Percentiles rank a stretch among this genome's conserved stretches.
Evolutionary conservation across 306 rosid species (phyloP).

Genomic region (Coriaria nepalensis): DNA sequence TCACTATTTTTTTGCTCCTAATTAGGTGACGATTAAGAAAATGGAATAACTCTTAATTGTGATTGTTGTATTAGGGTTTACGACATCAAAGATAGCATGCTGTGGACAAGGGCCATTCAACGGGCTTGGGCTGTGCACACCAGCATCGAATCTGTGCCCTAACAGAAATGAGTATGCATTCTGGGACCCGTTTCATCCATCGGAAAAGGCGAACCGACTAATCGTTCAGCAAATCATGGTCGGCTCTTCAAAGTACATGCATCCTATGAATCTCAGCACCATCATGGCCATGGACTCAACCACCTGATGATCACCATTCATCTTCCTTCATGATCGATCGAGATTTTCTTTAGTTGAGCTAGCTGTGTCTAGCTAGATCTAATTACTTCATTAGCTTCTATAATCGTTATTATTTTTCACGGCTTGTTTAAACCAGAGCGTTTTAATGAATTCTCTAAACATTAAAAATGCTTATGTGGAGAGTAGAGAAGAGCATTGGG

Average conservation of each 20-base stretch:
- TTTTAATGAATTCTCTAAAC: no score
- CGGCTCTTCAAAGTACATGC: conserved; percentile 27
- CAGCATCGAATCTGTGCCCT: conserved; percentile 28
- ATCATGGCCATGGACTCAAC: conserved; percentile 34
- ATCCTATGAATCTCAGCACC: conserved; percentile 47
- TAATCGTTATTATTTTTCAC: no score
- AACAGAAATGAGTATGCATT: conserved; percentile 27
- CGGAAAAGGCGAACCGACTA: conserved; percentile 32
- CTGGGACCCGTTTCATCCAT: conserved; percentile 53
- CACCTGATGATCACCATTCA: conserved; percentile 4
- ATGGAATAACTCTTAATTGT: not conserved
- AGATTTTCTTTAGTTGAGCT: no score
- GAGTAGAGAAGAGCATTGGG: no score
- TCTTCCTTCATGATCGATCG: no score
- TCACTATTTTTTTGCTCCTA: no score
- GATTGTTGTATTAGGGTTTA: not conserved
- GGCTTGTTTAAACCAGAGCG: no score
- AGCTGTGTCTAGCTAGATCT: no score
- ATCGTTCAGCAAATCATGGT: conserved; percentile 25
- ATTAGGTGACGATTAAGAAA: no score
- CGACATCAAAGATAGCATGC: conserved; percentile 39
- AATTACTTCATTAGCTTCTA: no score
- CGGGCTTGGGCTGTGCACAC: conserved; percentile 23
- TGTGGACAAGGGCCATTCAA: conserved; percentile 65
- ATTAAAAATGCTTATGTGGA: no score